Evolutionary conservation across 2,329 filamentous ascomycete genomes (phyloP).

Genomic region (Hymenoscyphus fructigenus): DNA sequence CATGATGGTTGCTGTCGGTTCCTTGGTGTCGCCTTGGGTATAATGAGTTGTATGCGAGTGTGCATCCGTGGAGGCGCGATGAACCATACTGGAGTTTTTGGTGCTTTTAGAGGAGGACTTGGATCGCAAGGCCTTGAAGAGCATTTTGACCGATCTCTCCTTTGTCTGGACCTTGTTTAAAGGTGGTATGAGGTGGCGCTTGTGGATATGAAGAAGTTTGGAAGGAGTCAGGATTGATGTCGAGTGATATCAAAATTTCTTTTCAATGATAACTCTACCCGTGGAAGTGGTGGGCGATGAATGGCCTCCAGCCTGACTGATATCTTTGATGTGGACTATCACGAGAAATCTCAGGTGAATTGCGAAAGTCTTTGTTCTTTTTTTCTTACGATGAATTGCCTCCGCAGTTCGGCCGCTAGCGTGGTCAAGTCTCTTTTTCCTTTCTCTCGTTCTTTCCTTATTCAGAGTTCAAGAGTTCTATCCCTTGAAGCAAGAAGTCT

Average conservation of each 20-base stretch:
- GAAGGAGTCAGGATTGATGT: conserved; percentile 7
- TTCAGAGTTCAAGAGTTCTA: background rate
- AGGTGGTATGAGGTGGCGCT: conserved; percentile 1
- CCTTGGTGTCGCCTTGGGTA: conserved; percentile 4
- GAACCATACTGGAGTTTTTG: conserved; percentile 8
- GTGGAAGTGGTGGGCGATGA: background rate
- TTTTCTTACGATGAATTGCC: background rate
- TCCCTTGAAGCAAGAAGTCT: background rate
- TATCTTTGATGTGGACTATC: conserved; percentile 4
- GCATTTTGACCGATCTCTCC: conserved; percentile 18
- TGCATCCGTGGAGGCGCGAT: background rate
- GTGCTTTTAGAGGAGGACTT: conserved; percentile 26
- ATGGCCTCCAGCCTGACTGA: conserved; percentile 1
- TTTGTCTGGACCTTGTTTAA: background rate
- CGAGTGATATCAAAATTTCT: conserved; percentile 1
- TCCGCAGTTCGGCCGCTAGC: conserved; percentile 4
- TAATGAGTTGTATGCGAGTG: conserved; percentile 13
- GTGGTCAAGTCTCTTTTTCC: background rate
- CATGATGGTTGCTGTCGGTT: background rate
- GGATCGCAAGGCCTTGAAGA: conserved; percentile 27
- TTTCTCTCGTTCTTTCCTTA: background rate
- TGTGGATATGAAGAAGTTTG: conserved; percentile 11
- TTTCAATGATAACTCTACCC: background rate
- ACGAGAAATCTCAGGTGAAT: conserved; percentile 4
- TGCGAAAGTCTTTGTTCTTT: conserved; percentile 5